phyloP scores from a whole-genome alignment of 2,329 filamentous ascomycete species.

The Trichoderma simmonsii region DNA sequence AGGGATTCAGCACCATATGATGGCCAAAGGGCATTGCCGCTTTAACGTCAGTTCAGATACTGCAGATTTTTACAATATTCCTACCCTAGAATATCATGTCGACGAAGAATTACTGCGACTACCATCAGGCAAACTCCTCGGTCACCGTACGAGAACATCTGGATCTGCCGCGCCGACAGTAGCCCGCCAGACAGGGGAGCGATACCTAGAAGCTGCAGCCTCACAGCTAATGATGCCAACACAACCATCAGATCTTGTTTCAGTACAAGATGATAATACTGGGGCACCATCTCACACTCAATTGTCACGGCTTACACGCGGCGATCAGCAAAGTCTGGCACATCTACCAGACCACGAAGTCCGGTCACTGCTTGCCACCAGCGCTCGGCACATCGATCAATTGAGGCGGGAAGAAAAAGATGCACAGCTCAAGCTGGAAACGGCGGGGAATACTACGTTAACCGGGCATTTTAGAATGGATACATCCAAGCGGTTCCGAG shows the following conservation, averaged over 20 bases:
- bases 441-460: slow-evolving; percentile 21
- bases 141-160: slow-evolving; percentile 22
- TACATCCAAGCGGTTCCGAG: slow-evolving; percentile 19
- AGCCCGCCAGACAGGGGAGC: not conserved
- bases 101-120: slow-evolving; percentile 29
- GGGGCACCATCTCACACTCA: not conserved
- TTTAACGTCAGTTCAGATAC: slow-evolving; percentile 42
- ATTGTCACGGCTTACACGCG: slow-evolving; percentile 18
- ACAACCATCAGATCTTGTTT: not conserved
- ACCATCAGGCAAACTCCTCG: slow-evolving; percentile 36
- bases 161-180: not conserved
- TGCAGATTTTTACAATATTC: slow-evolving; percentile 41
- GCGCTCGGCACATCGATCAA: slow-evolving; percentile 18
- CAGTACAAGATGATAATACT: not conserved
- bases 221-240: not conserved
- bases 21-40: slow-evolving; percentile 46
- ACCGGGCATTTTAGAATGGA: slow-evolving; percentile 22
- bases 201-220: not conserved
- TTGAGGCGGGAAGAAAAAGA: slow-evolving; percentile 19
- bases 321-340: slow-evolving; percentile 23
- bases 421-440: slow-evolving; percentile 18
- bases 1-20: slow-evolving; percentile 51
- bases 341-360: slow-evolving; percentile 23
- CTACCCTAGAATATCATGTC: slow-evolving; percentile 11
- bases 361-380: slow-evolving; percentile 21